Conservation (phyloP, 1,284 basidiomycete genomes). For the Somion occarium region DNA sequence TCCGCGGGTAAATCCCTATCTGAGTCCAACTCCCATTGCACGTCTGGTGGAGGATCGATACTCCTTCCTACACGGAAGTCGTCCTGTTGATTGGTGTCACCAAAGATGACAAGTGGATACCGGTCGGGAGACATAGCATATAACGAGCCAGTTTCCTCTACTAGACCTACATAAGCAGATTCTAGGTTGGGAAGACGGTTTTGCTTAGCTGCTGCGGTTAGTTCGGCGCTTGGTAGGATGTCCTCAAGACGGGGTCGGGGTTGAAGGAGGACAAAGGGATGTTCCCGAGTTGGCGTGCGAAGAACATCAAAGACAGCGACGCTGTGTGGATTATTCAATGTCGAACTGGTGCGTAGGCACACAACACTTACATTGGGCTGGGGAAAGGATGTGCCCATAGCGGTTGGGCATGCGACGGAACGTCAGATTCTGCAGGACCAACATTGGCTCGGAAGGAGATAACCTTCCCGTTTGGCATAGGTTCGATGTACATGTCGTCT, state of each 20-base stretch:
- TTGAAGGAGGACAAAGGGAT: constrained; percentile 75
- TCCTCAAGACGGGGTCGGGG: constrained; percentile 67
- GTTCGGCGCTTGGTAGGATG: constrained; percentile 45
- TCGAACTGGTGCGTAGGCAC: constrained; percentile 5
- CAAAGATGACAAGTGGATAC: constrained; percentile 75
- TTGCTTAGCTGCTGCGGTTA: constrained; percentile 29
- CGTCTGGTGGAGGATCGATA: constrained; percentile 34
- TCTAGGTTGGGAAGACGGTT: constrained; percentile 43
- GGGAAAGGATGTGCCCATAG: constrained; percentile 58
- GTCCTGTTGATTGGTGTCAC: constrained; percentile 33
- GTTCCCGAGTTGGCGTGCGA: constrained; percentile 36
- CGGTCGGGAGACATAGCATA: constrained; percentile 73
- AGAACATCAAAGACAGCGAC: constrained; percentile 81
- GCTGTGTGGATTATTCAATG: constrained; percentile 29
- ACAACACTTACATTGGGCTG: constrained; percentile 45
- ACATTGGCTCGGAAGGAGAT: constrained; percentile 55
- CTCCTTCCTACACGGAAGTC: constrained; percentile 15
- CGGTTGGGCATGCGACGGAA: constrained; percentile 33
- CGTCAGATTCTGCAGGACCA: constrained; percentile 23
- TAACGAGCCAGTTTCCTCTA: constrained; percentile 66
- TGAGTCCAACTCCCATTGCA: constrained; percentile 11
- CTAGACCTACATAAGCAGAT: constrained; percentile 69
- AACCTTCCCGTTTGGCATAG: constrained; percentile 71
- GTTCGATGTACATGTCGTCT: constrained; percentile 75
- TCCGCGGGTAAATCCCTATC: constrained; percentile 32